Evolutionary conservation across 1,284 basidiomycete genomes (phyloP).

Genomic region (Irpex rosettiformis): DNA sequence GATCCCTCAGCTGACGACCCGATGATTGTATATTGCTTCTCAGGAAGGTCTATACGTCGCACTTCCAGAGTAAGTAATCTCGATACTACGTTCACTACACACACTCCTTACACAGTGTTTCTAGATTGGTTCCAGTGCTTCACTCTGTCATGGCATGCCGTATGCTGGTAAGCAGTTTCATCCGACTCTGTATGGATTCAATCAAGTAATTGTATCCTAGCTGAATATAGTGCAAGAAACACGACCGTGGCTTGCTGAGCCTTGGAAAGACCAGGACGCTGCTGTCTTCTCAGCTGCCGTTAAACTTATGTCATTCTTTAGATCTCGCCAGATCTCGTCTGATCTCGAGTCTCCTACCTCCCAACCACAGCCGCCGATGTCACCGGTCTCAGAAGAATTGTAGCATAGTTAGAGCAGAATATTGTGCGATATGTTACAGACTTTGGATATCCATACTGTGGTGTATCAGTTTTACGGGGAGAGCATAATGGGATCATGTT

Average conservation of each 20-base stretch:
- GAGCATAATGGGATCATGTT: too few species aligned
- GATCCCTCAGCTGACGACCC: background rate
- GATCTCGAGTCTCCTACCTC: background rate
- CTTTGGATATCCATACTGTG: too few species aligned
- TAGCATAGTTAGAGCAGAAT: too few species aligned
- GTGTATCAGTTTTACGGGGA: too few species aligned
- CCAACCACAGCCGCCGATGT: background rate
- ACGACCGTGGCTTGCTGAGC: conserved; percentile 6
- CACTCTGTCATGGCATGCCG: conserved; percentile 13
- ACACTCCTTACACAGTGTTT: background rate
- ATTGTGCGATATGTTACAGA: too few species aligned
- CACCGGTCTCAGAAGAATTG: background rate
- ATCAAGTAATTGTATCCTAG: conserved; percentile 1
- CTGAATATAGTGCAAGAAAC: conserved; percentile 9
- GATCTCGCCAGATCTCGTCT: background rate
- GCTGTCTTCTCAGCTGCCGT: conserved; percentile 9
- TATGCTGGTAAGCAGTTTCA: conserved; percentile 9
- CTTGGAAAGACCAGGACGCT: conserved; percentile 8
- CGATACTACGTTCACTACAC: background rate
- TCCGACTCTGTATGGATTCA: background rate
- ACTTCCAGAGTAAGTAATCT: conserved; percentile 8
- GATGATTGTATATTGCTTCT: background rate
- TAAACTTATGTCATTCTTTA: background rate
- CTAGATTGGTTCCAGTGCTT: conserved; percentile 7
- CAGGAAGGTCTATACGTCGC: conserved; percentile 7